Evolutionary conservation across 148 eudicot genomes (phyloP).

Genomic region (Silene conica): DNA sequence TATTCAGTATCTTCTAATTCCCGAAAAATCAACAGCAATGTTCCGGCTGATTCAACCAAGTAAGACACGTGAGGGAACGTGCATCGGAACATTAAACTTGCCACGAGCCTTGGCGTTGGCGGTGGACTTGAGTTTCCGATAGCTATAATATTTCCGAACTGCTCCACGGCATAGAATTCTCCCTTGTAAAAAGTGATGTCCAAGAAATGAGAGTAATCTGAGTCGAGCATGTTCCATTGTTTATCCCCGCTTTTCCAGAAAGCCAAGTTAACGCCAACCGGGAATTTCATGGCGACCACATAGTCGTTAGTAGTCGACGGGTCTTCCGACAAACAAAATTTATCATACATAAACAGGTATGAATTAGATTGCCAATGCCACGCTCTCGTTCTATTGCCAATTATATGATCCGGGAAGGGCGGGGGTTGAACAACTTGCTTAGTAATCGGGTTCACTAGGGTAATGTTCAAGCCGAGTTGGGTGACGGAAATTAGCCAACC

Average conservation of each 20-base stretch:
- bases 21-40: background rate
- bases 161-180: conserved; percentile 7
- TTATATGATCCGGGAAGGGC: background rate
- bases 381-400: background rate
- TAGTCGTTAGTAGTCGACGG: background rate
- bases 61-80: background rate
- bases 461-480: background rate
- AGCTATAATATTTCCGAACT: background rate
- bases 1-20: background rate
- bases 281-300: background rate
- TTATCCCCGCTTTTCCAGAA: conserved; percentile 11
- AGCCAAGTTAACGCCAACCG: background rate
- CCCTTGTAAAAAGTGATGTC: background rate
- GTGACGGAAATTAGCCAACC: conserved; percentile 5
- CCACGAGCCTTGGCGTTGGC: background rate
- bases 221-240: background rate
- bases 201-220: background rate
- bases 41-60: conserved; percentile 9
- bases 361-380: background rate
- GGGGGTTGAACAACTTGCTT: conserved; percentile 9
- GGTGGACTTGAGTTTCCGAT: conserved; percentile 2
- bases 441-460: background rate
- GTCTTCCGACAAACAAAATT: background rate
- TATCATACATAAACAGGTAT: background rate
- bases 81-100: background rate